Conservation (phyloP, 2,329 filamentous ascomycete species). For the Colletotrichum coccodes region DNA sequence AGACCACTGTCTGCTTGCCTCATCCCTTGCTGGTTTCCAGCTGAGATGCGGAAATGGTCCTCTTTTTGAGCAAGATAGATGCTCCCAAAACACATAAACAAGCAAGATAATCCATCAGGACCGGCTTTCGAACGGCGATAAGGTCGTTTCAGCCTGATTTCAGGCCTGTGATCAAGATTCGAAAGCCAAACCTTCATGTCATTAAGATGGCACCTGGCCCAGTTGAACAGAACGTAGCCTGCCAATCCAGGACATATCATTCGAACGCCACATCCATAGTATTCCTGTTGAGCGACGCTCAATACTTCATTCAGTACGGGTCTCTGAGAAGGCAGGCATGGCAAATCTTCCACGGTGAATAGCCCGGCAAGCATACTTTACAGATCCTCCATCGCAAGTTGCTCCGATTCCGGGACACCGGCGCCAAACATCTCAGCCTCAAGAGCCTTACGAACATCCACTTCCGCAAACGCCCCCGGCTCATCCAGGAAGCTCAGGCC, state of each 20-base stretch:
- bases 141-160: background rate
- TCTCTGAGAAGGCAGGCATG: too few relatives aligned
- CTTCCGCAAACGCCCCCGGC: constrained; percentile 37
- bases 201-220: background rate
- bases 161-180: background rate
- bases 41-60: background rate
- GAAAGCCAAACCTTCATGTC: too few relatives aligned
- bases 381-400: constrained; percentile 10
- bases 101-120: background rate
- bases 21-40: background rate
- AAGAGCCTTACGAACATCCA: constrained; percentile 47
- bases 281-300: background rate
- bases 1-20: background rate
- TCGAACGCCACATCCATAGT: too few relatives aligned
- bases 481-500: constrained; percentile 63
- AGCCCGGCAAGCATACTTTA: background rate
- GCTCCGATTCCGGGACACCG: constrained; percentile 16
- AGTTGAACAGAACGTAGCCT: background rate
- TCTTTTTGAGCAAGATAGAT: too few relatives aligned
- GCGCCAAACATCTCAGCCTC: constrained; percentile 38
- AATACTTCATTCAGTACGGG: too few relatives aligned
- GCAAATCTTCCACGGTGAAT: too few relatives aligned
- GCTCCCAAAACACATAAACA: too few relatives aligned
- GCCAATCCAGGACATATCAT: background rate
- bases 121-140: background rate